phyloP scores from a whole-genome alignment of 2,329 filamentous ascomycete species.

The Aspergillus amoenus region DNA sequence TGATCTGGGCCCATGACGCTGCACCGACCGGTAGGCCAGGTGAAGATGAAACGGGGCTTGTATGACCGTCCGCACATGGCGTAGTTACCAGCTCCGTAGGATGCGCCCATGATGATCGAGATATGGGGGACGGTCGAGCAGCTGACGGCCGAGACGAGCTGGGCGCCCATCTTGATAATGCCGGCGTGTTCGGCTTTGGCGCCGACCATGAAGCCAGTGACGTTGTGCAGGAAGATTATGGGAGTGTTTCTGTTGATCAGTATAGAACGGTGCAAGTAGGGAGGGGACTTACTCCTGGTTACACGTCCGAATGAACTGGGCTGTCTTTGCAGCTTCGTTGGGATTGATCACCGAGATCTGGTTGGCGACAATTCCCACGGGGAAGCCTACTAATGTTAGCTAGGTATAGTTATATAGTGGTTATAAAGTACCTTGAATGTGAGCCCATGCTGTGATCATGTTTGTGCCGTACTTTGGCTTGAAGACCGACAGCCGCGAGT shows the following conservation, averaged over 20 bases:
- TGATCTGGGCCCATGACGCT: constrained; percentile 46
- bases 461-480: constrained; percentile 44
- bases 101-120: constrained; percentile 45
- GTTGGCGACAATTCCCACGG: constrained; percentile 43
- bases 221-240: constrained; percentile 49
- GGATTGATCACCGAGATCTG: constrained; percentile 43
- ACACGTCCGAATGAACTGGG: constrained; percentile 47
- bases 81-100: constrained; percentile 50
- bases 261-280: background rate
- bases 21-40: constrained; percentile 42
- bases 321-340: constrained; percentile 42
- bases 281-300: constrained; percentile 41
- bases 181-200: constrained; percentile 45
- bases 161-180: constrained; percentile 48
- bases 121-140: constrained; percentile 48
- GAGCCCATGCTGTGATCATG: constrained; percentile 41
- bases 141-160: constrained; percentile 47
- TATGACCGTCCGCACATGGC: constrained; percentile 49
- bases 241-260: constrained; percentile 31
- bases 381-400: constrained; percentile 25
- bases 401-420: background rate
- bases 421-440: constrained; percentile 33
- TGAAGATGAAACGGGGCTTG: constrained; percentile 45
- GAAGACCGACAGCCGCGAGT: constrained; percentile 39
- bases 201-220: constrained; percentile 52